Evolutionary conservation across 139 green algal genomes (phyloP), one percentile per base, ranked within the genome.

Genomic region (Asterochloris sp.): DNA sequence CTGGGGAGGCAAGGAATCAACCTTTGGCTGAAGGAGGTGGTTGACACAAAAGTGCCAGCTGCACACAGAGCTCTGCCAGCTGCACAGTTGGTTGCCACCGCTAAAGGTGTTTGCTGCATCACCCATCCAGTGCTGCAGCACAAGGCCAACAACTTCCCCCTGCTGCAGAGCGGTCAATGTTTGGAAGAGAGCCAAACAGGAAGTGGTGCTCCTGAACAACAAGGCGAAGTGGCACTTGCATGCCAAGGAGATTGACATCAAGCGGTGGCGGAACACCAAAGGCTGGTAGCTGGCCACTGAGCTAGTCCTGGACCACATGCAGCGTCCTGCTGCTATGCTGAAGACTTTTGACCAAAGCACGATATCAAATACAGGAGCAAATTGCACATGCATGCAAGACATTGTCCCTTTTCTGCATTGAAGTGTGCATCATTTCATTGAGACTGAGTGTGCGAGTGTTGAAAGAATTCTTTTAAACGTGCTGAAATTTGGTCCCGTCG

Each of bases 221-320:
- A 82, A 82, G 28, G 78, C 78, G 64, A 74, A 73, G 10, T 82
- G 62, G 63, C 28, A 73, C 0, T 64, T 29, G 14, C 73, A 74
- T 27, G 78, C 73, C 27, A n/a, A 74, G 28, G 61, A 61, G 13
- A 62, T 75, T 12, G 63, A 74, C 63, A 28, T 73, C n/a, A 62
- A 62, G 13, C 73, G 47, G 63, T 82, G 78, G 78, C 26, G 78
- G 23, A 76, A 15, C 9, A 17, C 19, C 23, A 21, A 12, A 60
- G 69, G 29, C 24, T 76, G 29, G 12, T 76, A 60, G 26, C 0
- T 14, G 16, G 38, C 11, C 69, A 76, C 69, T 38, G 24, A 21
- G 19, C 16, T 54, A 13, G 19, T 12, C 38, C 17, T 60, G 13
- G 16, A 60, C 19, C 26, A 60, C 69, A 76, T 26, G 38, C 69